phyloP scores from a whole-genome alignment of 2,329 filamentous ascomycete genomes.

The Ascocoryne sarcoides region DNA sequence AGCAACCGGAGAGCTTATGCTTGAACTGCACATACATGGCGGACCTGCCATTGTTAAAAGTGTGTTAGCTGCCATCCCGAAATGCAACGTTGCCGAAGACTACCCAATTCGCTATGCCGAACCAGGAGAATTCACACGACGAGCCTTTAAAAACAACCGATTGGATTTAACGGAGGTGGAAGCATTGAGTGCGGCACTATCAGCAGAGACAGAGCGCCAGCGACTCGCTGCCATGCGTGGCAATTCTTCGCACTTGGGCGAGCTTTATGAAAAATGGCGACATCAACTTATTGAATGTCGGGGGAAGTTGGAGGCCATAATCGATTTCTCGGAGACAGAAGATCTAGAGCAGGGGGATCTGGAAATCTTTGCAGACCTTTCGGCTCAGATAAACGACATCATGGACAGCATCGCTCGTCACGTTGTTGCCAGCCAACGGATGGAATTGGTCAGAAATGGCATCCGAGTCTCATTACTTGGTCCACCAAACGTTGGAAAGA shows the following conservation, averaged over 20 bases:
- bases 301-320: slow-evolving; percentile 87
- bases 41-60: slow-evolving; percentile 83
- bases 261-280: slow-evolving; percentile 78
- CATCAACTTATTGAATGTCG: slow-evolving; percentile 67
- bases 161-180: slow-evolving; percentile 81
- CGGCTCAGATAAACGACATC: slow-evolving; percentile 52
- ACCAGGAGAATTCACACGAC: slow-evolving; percentile 87
- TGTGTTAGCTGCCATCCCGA: slow-evolving; percentile 68
- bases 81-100: slow-evolving; percentile 31
- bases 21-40: slow-evolving; percentile 93
- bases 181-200: slow-evolving; percentile 52
- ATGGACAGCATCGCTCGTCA: slow-evolving; percentile 57
- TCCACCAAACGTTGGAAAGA: slow-evolving; percentile 85
- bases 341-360: slow-evolving; percentile 85
- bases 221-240: slow-evolving; percentile 77
- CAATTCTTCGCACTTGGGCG: slow-evolving; percentile 58
- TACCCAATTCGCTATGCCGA: slow-evolving; percentile 71
- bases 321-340: slow-evolving; percentile 96
- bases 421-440: slow-evolving; percentile 67
- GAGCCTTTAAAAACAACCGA: slow-evolving; percentile 80
- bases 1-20: slow-evolving; percentile 83
- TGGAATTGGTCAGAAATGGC: slow-evolving; percentile 75
- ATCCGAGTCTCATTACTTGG: slow-evolving; percentile 82
- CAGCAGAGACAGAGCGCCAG: slow-evolving; percentile 83
- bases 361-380: slow-evolving; percentile 62